Percentiles rank a stretch among this genome's conserved stretches.
Conservation (phyloP, 768 basidiomycete genomes). For the Panaeolus cyanescens region DNA sequence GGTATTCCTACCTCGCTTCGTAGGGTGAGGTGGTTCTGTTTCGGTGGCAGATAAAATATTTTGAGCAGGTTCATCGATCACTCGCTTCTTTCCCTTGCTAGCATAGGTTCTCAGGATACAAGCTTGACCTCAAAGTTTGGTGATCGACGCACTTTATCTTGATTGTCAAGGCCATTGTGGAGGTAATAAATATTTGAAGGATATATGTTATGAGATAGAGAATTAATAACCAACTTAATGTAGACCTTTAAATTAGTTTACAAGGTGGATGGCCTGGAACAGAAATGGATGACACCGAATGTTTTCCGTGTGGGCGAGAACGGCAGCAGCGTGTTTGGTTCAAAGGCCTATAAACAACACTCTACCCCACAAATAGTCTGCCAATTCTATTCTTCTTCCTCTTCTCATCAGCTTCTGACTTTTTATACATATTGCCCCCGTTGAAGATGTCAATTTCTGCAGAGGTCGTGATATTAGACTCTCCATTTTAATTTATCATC, state of each 20-base stretch:
- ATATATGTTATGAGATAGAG: conserved; percentile 3
- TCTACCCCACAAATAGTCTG: background rate
- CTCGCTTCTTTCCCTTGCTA: conserved; percentile 51
- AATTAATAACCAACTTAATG: conserved; percentile 13
- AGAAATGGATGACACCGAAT: conserved; percentile 25
- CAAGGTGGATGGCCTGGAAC: conserved; percentile 31
- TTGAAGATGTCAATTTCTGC: too few species aligned
- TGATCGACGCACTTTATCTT: conserved; percentile 34
- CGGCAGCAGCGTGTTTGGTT: background rate
- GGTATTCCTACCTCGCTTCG: conserved; percentile 49
- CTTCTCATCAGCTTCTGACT: background rate
- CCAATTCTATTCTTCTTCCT: background rate
- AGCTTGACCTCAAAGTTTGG: conserved; percentile 5
- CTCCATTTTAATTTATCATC: conserved; percentile 1
- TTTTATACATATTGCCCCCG: background rate
- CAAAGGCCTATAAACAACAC: background rate
- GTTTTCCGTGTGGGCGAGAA: background rate
- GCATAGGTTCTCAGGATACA: conserved; percentile 8
- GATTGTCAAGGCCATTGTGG: conserved; percentile 23
- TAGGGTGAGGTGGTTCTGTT: conserved; percentile 33
- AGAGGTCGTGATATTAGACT: background rate
- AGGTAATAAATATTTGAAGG: conserved; percentile 6
- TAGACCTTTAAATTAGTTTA: conserved; percentile 11
- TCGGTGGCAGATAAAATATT: conserved; percentile 31
- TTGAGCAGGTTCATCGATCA: conserved; percentile 34